Evolutionary conservation across 768 basidiomycete species (phyloP), one percentile per base, ranked within the genome.

Genomic region (Paxillus involutus): DNA sequence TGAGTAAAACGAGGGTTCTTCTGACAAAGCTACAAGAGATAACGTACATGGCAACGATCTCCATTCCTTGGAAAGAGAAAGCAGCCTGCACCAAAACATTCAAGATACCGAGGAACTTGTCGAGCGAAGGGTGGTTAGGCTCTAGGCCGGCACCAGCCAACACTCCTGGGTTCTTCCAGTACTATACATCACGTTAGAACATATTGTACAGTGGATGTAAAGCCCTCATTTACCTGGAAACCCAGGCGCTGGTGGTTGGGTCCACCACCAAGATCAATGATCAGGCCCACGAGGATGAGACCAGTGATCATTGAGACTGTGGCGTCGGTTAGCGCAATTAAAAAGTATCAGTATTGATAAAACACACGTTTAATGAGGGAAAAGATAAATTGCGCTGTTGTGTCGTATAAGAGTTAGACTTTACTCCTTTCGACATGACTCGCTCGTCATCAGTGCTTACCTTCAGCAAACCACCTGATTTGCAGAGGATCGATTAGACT

Each of bases 231-330:
- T 55, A 85, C 84, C 53, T 78, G 80, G 74, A 89, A 89, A 1
- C 89, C 88, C 52, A 84, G 78, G 14, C 84, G 80, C 19, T 84
- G 78, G 59, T 56, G 57, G 21, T 58, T 26, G 10, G 57, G 57
- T 47, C 30, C 90, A 52, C 89, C 91, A 39, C 92, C 91, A 21
- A 89, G 80, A 60, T 89, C 86, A 55, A 93, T 78, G 56, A 91
- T 73, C 55, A 94, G 79, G 32, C 86, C 85, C 54, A 76, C 69
- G 30, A 86, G 52, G 44, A 88, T 76, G 33, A 88, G 72, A n/a
- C 81, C 77, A 51, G 79, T 77, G 45, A 88, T 88, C 51, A 86
- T 66, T 17, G 66, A 59, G 32, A 86, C 84, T 86, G 47, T 58
- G 58, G 16, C 48, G 33, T 7, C 39, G 19, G 14, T 39, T 21